These are phyloP conservation scores for Symbiodinium natans DNA, from an alignment of 73 alveolate species.

Conservation along the genomic window DNA sequence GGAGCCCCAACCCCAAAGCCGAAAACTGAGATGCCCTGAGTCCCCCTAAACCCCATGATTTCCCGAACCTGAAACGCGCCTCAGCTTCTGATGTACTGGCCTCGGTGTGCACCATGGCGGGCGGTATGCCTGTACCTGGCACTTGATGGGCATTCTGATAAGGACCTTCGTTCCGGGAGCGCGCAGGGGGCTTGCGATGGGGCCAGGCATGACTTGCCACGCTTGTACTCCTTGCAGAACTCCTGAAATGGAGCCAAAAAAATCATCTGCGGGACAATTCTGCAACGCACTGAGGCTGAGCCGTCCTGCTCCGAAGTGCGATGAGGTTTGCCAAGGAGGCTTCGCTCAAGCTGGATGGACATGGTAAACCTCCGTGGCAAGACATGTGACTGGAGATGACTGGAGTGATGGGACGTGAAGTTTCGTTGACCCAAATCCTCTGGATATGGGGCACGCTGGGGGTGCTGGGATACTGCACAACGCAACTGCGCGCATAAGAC, in stretches of 20 bases:
- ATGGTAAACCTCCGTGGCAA: conserved; percentile 28
- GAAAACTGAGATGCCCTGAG: no score
- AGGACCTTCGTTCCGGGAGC: not conserved
- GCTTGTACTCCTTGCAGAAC: conserved; percentile 66
- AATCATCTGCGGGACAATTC: not conserved
- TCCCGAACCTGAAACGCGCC: no score
- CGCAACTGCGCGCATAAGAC: no score
- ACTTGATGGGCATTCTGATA: no score
- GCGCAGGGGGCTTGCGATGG: conserved; percentile 17
- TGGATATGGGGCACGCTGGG: not conserved
- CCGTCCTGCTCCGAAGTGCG: conserved; percentile 77
- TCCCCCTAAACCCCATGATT: no score
- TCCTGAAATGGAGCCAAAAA: not conserved
- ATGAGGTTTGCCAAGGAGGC: conserved; percentile 64
- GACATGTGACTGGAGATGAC: not conserved
- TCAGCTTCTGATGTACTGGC: conserved; percentile 15
- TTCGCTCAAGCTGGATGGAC: conserved; percentile 82
- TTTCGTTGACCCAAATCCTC: not conserved
- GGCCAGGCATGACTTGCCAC: conserved; percentile 55
- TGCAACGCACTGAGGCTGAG: not conserved
- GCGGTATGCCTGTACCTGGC: conserved; percentile 62
- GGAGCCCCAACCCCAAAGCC: no score
- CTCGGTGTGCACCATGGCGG: conserved; percentile 54
- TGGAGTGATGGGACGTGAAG: not conserved
- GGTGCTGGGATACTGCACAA: not conserved